Base-by-base conservation (phyloP, 768 basidiomycete species). In the Rhizopogon salebrosus region DNA sequence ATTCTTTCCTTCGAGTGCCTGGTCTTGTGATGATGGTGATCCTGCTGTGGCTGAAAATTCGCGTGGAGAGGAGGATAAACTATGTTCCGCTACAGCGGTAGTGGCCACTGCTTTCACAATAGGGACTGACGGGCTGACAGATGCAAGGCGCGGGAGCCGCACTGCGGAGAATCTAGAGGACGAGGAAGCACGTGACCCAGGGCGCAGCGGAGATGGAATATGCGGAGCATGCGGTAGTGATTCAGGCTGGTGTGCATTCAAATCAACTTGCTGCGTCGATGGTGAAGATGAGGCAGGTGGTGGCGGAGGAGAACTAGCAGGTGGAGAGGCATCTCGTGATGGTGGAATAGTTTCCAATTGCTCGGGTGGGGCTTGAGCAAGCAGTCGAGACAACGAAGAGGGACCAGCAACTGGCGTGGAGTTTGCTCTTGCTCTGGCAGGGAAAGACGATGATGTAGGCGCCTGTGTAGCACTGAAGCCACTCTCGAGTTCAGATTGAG, bases 361-460 rank as follows among this genome's bases (percentile, higher is more conserved):
- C 23, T 67, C 66, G 22, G 74, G 63, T 18, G 75, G 69, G 4
- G 89, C 90, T 60, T 92, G 89, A 0, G 89, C 89, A 22, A 92
- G 73, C 3, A 92, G 72, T 24, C 87, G 80, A 13, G 89, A 91
- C 54, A 92, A 73, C 3, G 89, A 90, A 6, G 89, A 91, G 1
- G 85, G 88, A 10, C 88, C 85, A 4, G 82, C 84, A 11, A 77
- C 73, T 5, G 85, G 84, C 7, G 85, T 83, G 13, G 86, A 85
- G 57, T 80, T 84, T 18, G 85, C 72, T 39, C 89, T 79, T 4
- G 78, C 70, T 10, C 87, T 82, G 16, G 73, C 67, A 10, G 84
- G 81, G 61, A 88, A 87, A 39, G 86, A 72, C 54, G 80, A 85
- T 1, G 85, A 83, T 26, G 80, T 85, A n/a, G 84, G 79, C 13